phyloP scores from a whole-genome alignment of 2,329 filamentous ascomycete species.

The Trematosphaeria pertusa region DNA sequence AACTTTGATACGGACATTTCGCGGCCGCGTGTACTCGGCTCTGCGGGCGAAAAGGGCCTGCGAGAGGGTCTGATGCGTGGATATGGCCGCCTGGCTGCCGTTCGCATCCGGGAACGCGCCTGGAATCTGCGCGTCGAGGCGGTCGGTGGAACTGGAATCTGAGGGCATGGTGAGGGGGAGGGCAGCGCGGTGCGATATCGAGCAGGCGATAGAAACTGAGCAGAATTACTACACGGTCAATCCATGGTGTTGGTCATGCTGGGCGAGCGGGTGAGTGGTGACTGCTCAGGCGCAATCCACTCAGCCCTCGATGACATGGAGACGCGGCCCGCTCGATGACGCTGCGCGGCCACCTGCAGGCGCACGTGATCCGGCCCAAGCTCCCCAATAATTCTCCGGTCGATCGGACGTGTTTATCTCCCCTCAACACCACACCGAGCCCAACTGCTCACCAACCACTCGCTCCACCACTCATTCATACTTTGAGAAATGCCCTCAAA shows the following conservation, averaged over 20 bases:
- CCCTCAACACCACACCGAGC: constrained; percentile 3
- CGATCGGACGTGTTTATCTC: background rate
- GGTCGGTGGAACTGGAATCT: constrained; percentile 30
- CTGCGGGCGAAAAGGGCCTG: constrained; percentile 73
- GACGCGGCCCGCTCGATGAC: constrained; percentile 2
- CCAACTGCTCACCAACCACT: constrained; percentile 1
- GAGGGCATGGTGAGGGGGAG: constrained; percentile 36
- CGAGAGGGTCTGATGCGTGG: constrained; percentile 58
- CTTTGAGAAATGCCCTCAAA: constrained; percentile 42
- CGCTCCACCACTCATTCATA: constrained; percentile 4
- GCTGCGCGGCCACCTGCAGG: background rate
- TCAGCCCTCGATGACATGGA: constrained; percentile 6
- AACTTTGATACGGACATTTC: constrained; percentile 82
- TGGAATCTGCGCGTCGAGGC: constrained; percentile 54
- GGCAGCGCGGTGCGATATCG: too few species aligned
- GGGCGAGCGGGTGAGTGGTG: background rate
- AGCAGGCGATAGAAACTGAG: too few species aligned
- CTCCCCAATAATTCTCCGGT: constrained; percentile 3
- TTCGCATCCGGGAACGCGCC: constrained; percentile 55
- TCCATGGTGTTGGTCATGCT: constrained; percentile 7
- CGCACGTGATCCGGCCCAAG: constrained; percentile 6
- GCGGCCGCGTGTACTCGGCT: constrained; percentile 78
- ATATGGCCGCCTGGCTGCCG: constrained; percentile 27
- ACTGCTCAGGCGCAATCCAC: background rate
- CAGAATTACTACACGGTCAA: too few species aligned